Base-by-base conservation (phyloP, 192 early-diverging fungal genomes). In the Rhizophlyctis rosea region DNA sequence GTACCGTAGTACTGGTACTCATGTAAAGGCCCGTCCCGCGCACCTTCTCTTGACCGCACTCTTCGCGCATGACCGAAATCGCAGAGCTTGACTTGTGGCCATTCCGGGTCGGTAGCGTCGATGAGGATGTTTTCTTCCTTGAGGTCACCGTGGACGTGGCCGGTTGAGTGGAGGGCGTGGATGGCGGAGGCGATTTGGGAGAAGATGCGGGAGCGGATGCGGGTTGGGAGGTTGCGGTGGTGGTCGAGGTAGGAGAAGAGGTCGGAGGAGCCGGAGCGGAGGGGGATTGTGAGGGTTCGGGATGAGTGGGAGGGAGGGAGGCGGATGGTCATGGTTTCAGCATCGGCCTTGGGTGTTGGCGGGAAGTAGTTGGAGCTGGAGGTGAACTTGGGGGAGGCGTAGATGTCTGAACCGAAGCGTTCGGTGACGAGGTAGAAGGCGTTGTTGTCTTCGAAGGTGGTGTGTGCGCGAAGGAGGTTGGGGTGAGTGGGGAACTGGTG, bases 111-210 rank as follows among this genome's bases (percentile, higher is more conserved):
- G n/a, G n/a, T n/a, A n/a, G n/a, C 74, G 60, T 84, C 74, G 34
- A 84, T 77, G 7, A 85, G 64, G 32, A 86, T 71, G 63, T 86
- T 86, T 70, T 86, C 81, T 57, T 85, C 76, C 66, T 85, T 85
- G 63, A 82, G 67, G 54, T 84, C 82, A 23, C 80, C 67, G 57
- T 85, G 82, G 21, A 76, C 76, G 39, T 79, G 51, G 28, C 75
- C 73, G 4, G 65, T 36, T 23, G 59, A 9, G 66, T 85, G 75
- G 11, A 85, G 62, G 54, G 79, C 53, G 9, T n/a, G 30, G 11
- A 85, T 53, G 16, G 76, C 78, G 3, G 53, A 50, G 3, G 72
- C 65, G 24, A 78, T 62, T 52, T 81, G 69, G 23, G 52, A 23
- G 49, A 85, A 72, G 18, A 85, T 57, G 35, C 11, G 47, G 28